Base-by-base conservation (phyloP, 73 alveolate genomes). In the Symbiodinium pilosum region DNA sequence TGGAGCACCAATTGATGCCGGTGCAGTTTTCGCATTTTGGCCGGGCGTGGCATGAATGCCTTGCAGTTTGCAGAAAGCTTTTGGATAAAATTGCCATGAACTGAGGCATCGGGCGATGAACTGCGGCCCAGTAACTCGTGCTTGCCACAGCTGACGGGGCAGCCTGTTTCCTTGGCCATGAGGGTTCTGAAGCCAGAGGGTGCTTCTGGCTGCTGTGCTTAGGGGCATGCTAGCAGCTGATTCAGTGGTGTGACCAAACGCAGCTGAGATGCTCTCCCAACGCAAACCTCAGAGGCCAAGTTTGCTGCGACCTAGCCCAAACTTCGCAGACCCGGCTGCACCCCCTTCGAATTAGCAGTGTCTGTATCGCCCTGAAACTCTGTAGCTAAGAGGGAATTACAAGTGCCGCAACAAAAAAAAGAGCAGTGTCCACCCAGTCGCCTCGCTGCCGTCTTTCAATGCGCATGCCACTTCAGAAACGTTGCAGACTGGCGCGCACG, bases 1-100 rank as follows among this genome's bases (percentile, higher is more conserved):
- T 43, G 32, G 97, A 91, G 97, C 97, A 91, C 97, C 97, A 91
- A 56, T 91, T 91, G 77, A 91, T 24, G 40, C 97, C 97, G 36
- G 97, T 91, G 88, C 97, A 91, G 89, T 91, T 91, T 36, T 71
- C 75, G 88, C 97, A 91, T 75, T 7, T 28, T 20, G 97, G 97
- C 2, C 59, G 97, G 34, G 97, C 47, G 28, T 68, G 38, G 88
- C 97, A 91, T 4, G 51, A 16, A 32, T 91, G 38, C 97, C 97
- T 91, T 11, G 59, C 59, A 47, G 59, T 6, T 47, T 6, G 14
- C 59, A 6, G 59, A 6, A 47, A 47, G 59, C n/a, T 47, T 6
- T 47, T 14, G 59, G 59, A 47, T n/a, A 47, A 47, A 47, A 14
- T 47, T 47, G 59, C n/a, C 59, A 47, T 47, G 59, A 6, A 47